These are phyloP conservation scores for Claviceps citrina DNA, from an alignment of 2,329 filamentous ascomycete genomes.

Conservation along the genomic window DNA sequence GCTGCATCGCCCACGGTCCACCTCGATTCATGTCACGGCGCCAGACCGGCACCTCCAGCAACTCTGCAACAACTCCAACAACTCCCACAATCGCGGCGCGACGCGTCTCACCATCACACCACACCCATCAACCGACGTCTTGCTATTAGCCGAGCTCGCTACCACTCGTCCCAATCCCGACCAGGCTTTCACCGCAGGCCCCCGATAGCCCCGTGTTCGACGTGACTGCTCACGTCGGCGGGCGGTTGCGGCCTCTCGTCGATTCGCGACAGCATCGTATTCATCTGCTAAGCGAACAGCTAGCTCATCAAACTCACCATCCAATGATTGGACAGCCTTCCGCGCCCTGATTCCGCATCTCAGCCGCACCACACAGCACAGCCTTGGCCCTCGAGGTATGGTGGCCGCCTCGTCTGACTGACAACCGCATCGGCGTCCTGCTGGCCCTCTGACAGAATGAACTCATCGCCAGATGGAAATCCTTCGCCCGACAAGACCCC, in stretches of 20 bases:
- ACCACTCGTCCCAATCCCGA: background rate
- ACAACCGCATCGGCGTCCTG: background rate
- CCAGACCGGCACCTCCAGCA: background rate
- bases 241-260: background rate
- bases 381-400: constrained; percentile 1
- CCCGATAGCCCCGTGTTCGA: background rate
- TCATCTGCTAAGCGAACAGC: background rate
- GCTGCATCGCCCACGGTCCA: no score
- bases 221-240: background rate
- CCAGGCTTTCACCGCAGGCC: background rate
- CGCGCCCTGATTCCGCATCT: background rate
- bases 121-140: background rate
- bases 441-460: background rate
- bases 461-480: constrained; percentile 1
- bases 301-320: background rate
- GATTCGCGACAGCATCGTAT: background rate
- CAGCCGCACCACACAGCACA: background rate
- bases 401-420: background rate
- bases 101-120: background rate
- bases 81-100: background rate
- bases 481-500: constrained; percentile 4
- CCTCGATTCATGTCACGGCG: background rate
- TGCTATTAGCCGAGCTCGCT: background rate
- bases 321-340: background rate
- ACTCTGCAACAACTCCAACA: no score